Evolutionary conservation across 441 rosid genomes (phyloP).

Genomic region (Croton laevigatus): DNA sequence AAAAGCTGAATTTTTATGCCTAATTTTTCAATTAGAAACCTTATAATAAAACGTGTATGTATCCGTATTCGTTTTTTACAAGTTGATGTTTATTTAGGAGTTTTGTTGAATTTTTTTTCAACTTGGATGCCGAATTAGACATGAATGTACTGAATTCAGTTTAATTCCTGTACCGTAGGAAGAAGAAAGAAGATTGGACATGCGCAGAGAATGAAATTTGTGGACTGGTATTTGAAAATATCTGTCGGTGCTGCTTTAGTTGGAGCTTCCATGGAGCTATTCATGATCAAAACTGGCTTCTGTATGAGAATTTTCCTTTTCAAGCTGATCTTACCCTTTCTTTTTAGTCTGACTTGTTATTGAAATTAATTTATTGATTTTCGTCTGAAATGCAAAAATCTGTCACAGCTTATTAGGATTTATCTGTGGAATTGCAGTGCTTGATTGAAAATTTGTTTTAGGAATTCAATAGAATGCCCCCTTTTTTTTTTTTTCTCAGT

Average conservation of each 20-base stretch:
- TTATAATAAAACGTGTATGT: too few species aligned
- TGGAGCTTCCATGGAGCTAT: conserved; percentile 88
- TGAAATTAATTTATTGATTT: not conserved
- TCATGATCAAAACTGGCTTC: conserved; percentile 94
- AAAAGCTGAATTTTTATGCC: too few species aligned
- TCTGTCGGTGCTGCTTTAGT: conserved; percentile 57
- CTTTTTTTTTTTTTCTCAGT: not conserved
- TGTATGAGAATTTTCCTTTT: conserved; percentile 55
- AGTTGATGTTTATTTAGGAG: too few species aligned
- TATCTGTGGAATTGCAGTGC: not conserved
- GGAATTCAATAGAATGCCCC: not conserved
- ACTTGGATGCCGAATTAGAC: too few species aligned
- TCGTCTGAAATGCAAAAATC: not conserved
- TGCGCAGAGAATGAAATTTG: conserved; percentile 41
- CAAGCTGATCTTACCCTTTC: not conserved
- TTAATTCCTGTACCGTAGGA: not conserved
- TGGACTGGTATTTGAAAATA: conserved; percentile 83
- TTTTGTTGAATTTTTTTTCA: too few species aligned
- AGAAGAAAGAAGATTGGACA: not conserved
- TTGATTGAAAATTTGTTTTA: not conserved
- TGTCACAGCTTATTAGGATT: not conserved
- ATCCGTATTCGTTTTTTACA: too few species aligned
- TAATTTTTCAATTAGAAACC: too few species aligned
- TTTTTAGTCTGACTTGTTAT: not conserved
- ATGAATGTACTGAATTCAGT: too few species aligned